Evolutionary conservation across 164 flowering plant genomes (phyloP).

Genomic region (Dillenia turbinata): DNA sequence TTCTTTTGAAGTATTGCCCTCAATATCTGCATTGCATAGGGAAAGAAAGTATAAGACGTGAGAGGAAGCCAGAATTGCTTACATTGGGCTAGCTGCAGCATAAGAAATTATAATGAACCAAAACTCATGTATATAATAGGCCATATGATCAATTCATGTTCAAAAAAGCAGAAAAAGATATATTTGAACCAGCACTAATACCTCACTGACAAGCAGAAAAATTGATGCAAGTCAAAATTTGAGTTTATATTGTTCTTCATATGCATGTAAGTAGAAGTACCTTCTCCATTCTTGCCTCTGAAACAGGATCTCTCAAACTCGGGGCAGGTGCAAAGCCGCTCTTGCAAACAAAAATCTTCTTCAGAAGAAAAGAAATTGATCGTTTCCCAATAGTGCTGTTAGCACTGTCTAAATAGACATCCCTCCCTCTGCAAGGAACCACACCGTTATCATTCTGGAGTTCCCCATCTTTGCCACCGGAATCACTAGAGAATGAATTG

Average conservation of each 20-base stretch:
- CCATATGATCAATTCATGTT: no score
- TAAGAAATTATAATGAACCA: no score
- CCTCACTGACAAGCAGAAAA: no score
- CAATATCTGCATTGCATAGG: slow-evolving; percentile 42
- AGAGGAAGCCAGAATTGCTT: no score
- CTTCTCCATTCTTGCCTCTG: slow-evolving; percentile 81
- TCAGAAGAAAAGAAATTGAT: slow-evolving; percentile 69
- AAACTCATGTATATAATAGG: no score
- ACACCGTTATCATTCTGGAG: slow-evolving; percentile 46
- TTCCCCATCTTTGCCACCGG: slow-evolving; percentile 35
- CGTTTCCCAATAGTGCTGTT: slow-evolving; percentile 49
- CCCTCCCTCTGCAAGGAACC: slow-evolving; percentile 56
- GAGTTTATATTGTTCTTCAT: no score
- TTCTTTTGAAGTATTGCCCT: slow-evolving; percentile 68
- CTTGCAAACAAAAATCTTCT: slow-evolving; percentile 61
- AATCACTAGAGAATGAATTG: background rate
- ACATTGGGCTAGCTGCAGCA: no score
- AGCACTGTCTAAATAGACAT: slow-evolving; percentile 34
- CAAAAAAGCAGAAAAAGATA: no score
- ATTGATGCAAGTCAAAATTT: no score
- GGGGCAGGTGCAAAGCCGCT: slow-evolving; percentile 47
- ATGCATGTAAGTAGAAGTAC: slow-evolving; percentile 21
- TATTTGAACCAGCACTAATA: no score
- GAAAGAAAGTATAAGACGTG: no score
- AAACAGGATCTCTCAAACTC: slow-evolving; percentile 56